phyloP scores from a whole-genome alignment of 495 filamentous ascomycete genomes.

The Podospora pseudocomata region DNA sequence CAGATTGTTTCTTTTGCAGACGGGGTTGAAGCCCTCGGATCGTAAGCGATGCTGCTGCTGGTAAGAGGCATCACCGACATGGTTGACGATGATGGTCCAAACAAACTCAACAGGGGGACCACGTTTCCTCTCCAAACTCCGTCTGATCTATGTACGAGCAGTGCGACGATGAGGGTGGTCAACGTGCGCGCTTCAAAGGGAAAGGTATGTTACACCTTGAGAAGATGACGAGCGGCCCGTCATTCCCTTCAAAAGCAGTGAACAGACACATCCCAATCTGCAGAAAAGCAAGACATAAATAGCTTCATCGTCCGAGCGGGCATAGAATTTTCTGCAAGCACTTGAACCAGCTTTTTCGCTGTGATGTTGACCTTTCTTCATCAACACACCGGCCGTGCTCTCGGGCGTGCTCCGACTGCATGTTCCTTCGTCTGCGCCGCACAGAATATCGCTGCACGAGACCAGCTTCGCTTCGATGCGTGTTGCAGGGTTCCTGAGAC shows the following conservation, averaged over 20 bases:
- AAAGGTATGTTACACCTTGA: no score
- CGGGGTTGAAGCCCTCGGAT: neutral
- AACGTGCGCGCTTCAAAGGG: neutral
- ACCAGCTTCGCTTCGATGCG: constrained; percentile 26
- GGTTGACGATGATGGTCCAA: neutral
- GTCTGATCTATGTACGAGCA: neutral
- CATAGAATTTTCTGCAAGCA: neutral
- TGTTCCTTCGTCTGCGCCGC: constrained; percentile 15
- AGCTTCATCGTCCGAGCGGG: constrained; percentile 16
- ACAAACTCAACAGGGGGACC: constrained; percentile 12
- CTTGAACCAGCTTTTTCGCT: neutral
- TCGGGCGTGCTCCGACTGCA: constrained; percentile 10
- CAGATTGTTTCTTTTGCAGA: neutral
- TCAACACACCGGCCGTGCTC: constrained; percentile 9
- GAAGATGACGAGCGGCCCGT: no score
- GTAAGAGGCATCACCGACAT: neutral
- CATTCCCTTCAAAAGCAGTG: neutral
- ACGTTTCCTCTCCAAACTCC: constrained; percentile 16
- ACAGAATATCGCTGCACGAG: constrained; percentile 17
- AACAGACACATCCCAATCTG: neutral
- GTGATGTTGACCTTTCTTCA: neutral
- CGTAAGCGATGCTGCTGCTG: neutral
- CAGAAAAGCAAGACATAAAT: constrained; percentile 10
- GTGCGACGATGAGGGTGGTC: neutral
- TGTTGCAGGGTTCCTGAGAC: constrained; percentile 26